phyloP scores from a whole-genome alignment of 441 rosid genomes.

The Flueggea neowawraea region DNA sequence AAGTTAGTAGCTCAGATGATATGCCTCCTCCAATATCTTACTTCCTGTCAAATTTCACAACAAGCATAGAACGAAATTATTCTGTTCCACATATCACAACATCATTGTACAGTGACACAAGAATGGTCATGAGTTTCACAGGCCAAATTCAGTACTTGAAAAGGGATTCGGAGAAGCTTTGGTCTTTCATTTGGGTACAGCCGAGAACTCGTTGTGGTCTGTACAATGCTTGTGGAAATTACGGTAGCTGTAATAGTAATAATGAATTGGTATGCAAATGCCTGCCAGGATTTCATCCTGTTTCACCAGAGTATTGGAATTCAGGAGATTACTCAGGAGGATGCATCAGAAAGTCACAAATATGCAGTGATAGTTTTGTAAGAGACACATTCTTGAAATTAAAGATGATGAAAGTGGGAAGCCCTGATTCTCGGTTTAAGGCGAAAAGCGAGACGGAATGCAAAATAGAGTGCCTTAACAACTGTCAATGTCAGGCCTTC shows the following conservation, averaged over 20 bases:
- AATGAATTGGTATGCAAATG: conserved; percentile 46
- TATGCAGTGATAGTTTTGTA: conserved; percentile 26
- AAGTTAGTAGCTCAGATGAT: conserved; percentile 28
- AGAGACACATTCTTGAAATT: conserved; percentile 39
- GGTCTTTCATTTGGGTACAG: conserved; percentile 45
- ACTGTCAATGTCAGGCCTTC: conserved; percentile 53
- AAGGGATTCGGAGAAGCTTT: conserved; percentile 24
- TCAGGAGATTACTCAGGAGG: conserved; percentile 44
- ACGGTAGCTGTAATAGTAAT: conserved; percentile 51
- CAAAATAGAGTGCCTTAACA: conserved; percentile 42
- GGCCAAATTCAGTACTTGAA: conserved; percentile 48
- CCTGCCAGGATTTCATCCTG: conserved; percentile 52
- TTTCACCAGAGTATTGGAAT: conserved; percentile 31
- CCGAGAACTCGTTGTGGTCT: conserved; percentile 50
- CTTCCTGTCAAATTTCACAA: conserved; percentile 48
- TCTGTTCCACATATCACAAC: conserved; percentile 31
- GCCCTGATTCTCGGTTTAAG: conserved; percentile 32
- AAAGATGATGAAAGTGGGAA: conserved; percentile 50
- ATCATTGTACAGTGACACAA: conserved; percentile 26
- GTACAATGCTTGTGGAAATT: conserved; percentile 49
- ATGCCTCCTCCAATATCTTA: conserved; percentile 37
- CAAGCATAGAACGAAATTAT: conserved; percentile 9
- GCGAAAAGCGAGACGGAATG: conserved; percentile 43
- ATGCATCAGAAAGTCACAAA: conserved; percentile 40
- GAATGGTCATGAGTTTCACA: conserved; percentile 37